Conservation (phyloP, 192 early-diverging fungal species). For the Coemansia sp. region DNA sequence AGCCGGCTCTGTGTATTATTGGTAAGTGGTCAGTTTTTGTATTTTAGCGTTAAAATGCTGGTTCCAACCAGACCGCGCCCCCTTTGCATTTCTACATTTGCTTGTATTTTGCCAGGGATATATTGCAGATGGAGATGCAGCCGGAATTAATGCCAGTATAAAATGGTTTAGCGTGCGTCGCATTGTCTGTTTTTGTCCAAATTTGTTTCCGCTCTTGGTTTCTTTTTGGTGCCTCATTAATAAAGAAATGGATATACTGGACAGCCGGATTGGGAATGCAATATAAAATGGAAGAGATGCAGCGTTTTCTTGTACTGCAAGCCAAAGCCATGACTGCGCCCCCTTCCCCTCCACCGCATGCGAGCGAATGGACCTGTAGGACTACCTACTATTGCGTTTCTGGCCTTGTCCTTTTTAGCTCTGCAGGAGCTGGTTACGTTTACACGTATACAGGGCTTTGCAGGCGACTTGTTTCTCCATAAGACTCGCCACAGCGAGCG, state of each 20-base stretch:
- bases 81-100: not conserved
- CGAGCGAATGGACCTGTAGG: not conserved
- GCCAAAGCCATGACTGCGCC: slow-evolving; percentile 3
- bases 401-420: not conserved
- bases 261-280: not conserved
- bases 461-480: not conserved
- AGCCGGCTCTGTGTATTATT: not conserved
- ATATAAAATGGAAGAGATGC: not conserved
- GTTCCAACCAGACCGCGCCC: not conserved
- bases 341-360: not conserved
- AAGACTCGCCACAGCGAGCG: too few species aligned
- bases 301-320: not conserved
- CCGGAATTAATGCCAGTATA: not conserved
- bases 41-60: not conserved
- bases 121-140: not conserved
- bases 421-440: not conserved
- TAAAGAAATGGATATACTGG: not conserved
- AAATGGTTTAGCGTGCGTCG: not conserved
- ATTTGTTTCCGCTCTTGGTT: not conserved
- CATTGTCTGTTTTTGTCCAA: not conserved
- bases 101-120: not conserved
- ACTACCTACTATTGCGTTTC: not conserved
- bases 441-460: not conserved
- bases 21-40: not conserved
- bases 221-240: not conserved